Conservation (phyloP, 192 early-diverging fungal genomes). For the Backusella tuberculispora region DNA sequence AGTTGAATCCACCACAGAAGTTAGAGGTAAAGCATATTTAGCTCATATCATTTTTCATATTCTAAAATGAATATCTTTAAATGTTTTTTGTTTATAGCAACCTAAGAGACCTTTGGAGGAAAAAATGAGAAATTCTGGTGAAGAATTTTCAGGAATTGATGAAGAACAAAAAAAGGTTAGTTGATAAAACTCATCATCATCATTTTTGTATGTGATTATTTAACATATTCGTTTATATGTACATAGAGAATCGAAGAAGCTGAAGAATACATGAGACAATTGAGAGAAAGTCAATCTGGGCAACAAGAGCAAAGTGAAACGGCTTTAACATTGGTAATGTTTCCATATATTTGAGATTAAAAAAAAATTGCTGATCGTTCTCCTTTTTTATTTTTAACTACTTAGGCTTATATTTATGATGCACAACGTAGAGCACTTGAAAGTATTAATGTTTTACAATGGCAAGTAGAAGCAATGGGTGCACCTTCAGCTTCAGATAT, state of each 20-base stretch:
- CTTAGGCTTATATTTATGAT: conserved; percentile 30
- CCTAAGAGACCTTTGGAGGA: conserved; percentile 38
- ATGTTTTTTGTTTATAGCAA: conserved; percentile 12
- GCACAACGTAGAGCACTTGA: conserved; percentile 35
- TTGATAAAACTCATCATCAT: too few species aligned
- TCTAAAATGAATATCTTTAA: too few species aligned
- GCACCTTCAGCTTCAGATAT: conserved; percentile 35
- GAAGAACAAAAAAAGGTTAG: conserved; percentile 42
- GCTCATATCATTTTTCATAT: not conserved
- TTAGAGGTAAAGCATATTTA: conserved; percentile 34
- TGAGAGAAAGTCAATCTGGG: not conserved
- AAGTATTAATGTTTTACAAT: conserved; percentile 20
- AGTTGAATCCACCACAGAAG: conserved; percentile 64
- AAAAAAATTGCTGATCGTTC: not conserved
- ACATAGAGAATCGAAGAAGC: conserved; percentile 41
- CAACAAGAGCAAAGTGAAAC: conserved; percentile 19
- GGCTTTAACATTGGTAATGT: conserved; percentile 30
- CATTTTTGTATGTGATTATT: not conserved
- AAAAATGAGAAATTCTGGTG: conserved; percentile 26
- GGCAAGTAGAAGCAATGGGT: conserved; percentile 40
- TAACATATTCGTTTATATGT: not conserved
- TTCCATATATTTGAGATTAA: not conserved
- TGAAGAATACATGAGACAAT: conserved; percentile 29
- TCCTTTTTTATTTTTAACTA: not conserved
- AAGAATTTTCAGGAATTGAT: conserved; percentile 32